Percentiles rank a stretch among this genome's conserved stretches.
Conservation (phyloP, 805 yeast genomes). For the Maudiozyma bulderi region DNA sequence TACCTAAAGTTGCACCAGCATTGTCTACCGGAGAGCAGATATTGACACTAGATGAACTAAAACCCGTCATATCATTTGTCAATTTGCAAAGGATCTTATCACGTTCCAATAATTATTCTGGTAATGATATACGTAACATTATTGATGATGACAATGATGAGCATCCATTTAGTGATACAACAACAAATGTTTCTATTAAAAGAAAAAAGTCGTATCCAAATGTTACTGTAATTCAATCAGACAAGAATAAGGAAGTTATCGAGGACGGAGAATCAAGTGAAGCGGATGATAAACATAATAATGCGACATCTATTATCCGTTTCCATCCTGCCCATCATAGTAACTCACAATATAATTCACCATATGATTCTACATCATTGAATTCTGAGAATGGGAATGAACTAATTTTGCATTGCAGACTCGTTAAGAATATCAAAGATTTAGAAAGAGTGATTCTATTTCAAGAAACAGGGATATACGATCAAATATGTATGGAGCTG, state of each 20-base stretch:
- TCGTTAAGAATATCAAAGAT: constrained; percentile 38
- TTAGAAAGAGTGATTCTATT: constrained; percentile 31
- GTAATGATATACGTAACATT: constrained; percentile 1
- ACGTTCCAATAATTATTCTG: not conserved
- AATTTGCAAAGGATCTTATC: constrained; percentile 34
- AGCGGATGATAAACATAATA: constrained; percentile 5
- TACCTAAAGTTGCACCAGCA: constrained; percentile 42
- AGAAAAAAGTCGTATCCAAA: constrained; percentile 23
- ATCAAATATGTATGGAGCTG: constrained; percentile 44
- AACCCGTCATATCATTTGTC: constrained; percentile 51
- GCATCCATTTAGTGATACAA: constrained; percentile 18
- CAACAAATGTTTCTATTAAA: constrained; percentile 22
- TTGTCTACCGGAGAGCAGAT: constrained; percentile 48
- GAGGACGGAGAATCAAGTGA: not conserved
- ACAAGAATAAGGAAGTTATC: not conserved
- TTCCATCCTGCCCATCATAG: constrained; percentile 23
- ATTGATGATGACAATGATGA: constrained; percentile 4
- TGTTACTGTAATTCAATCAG: constrained; percentile 19
- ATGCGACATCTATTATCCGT: constrained; percentile 25
- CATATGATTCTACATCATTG: not conserved
- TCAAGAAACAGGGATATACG: constrained; percentile 38
- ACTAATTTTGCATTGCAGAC: constrained; percentile 31
- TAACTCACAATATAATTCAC: constrained; percentile 3
- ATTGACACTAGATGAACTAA: constrained; percentile 47
- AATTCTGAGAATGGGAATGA: constrained; percentile 7